These are phyloP conservation scores for Ogataea ramenticola DNA, from an alignment of 805 yeast species.

Conservation along the genomic window DNA sequence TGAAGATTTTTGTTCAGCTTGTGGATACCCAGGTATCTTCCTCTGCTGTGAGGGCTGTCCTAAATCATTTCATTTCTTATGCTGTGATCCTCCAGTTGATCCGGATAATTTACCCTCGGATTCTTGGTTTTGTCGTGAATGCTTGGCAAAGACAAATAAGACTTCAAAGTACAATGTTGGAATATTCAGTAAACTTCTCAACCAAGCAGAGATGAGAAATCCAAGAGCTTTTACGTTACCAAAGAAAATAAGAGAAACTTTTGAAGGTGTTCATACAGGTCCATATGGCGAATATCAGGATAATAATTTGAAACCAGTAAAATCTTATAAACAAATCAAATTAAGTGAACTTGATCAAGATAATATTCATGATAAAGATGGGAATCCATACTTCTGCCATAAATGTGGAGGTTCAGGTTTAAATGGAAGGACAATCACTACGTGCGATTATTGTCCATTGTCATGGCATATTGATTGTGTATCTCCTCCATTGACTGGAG, in stretches of 20 bases:
- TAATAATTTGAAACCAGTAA: slow-evolving; percentile 45
- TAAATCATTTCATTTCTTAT: slow-evolving; percentile 81
- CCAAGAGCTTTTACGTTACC: slow-evolving; percentile 71
- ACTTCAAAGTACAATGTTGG: slow-evolving; percentile 29
- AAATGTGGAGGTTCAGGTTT: slow-evolving; percentile 70
- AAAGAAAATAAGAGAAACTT: slow-evolving; percentile 56
- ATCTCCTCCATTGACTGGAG: slow-evolving; percentile 62
- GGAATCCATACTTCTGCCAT: slow-evolving; percentile 65
- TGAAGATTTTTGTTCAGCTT: slow-evolving; percentile 86
- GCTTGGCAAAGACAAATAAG: slow-evolving; percentile 36
- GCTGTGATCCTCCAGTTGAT: slow-evolving; percentile 85
- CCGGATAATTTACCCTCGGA: slow-evolving; percentile 74
- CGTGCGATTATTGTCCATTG: slow-evolving; percentile 78
- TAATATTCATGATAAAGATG: slow-evolving; percentile 52
- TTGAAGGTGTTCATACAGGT: slow-evolving; percentile 64
- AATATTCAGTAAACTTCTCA: slow-evolving; percentile 48
- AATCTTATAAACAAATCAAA: slow-evolving; percentile 35
- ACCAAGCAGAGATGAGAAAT: slow-evolving; percentile 49
- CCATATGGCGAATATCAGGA: slow-evolving; percentile 67
- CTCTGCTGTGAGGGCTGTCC: slow-evolving; percentile 95
- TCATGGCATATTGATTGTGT: slow-evolving; percentile 90
- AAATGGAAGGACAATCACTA: slow-evolving; percentile 46
- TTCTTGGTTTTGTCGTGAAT: slow-evolving; percentile 83
- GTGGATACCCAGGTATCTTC: slow-evolving; percentile 85
- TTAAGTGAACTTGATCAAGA: slow-evolving; percentile 48